phyloP scores from a whole-genome alignment of 2,329 filamentous ascomycete genomes.

The Calonectria multiphialidica region DNA sequence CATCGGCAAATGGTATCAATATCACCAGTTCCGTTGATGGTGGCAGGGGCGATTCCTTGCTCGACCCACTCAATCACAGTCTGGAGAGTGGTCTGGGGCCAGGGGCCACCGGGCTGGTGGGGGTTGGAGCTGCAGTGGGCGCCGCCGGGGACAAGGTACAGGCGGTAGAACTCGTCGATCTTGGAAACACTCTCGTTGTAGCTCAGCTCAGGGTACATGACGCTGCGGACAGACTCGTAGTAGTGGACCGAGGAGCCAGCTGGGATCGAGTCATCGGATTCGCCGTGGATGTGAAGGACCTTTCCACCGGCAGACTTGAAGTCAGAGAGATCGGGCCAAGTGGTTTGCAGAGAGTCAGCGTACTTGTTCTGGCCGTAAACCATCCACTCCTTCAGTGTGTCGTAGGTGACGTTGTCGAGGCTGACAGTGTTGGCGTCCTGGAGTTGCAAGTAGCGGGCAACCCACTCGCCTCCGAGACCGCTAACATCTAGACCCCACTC shows the following conservation, averaged over 20 bases:
- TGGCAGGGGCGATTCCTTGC: slow-evolving; percentile 57
- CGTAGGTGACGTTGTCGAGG: slow-evolving; percentile 61
- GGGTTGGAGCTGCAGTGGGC: slow-evolving; percentile 60
- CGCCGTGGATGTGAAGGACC: slow-evolving; percentile 68
- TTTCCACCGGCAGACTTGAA: slow-evolving; percentile 65
- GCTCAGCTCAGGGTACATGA: slow-evolving; percentile 58
- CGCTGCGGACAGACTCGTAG: slow-evolving; percentile 61
- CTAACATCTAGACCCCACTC: slow-evolving; percentile 47
- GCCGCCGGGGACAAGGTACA: slow-evolving; percentile 60
- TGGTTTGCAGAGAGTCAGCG: slow-evolving; percentile 65
- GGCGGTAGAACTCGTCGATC: slow-evolving; percentile 60
- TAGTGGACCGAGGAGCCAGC: slow-evolving; percentile 66
- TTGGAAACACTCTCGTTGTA: slow-evolving; percentile 54
- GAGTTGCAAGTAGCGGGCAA: slow-evolving; percentile 56
- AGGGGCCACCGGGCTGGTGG: slow-evolving; percentile 54
- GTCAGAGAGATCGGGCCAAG: slow-evolving; percentile 61
- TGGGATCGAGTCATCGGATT: slow-evolving; percentile 64
- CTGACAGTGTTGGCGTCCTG: slow-evolving; percentile 50
- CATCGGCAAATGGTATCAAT: slow-evolving; percentile 55
- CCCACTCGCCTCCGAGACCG: slow-evolving; percentile 48
- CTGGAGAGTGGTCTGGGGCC: slow-evolving; percentile 58
- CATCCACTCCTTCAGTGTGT: slow-evolving; percentile 66
- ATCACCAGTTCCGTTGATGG: slow-evolving; percentile 55
- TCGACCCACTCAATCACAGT: slow-evolving; percentile 66
- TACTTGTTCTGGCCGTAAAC: slow-evolving; percentile 59